Conservation (phyloP, 768 basidiomycete genomes). For the Lactarius sp. region DNA sequence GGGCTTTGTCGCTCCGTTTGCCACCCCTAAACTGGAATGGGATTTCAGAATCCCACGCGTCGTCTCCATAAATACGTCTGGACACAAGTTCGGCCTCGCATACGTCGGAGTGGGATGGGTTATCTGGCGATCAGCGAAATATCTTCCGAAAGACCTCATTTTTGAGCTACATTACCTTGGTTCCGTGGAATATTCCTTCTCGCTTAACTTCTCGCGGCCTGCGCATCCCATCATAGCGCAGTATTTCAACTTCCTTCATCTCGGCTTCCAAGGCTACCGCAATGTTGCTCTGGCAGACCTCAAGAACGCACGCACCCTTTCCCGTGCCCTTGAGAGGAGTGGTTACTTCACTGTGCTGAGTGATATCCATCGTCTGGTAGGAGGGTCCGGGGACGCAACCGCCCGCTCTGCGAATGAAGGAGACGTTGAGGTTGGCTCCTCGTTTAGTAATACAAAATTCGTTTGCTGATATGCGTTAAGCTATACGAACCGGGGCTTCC, state of each 20-base stretch:
- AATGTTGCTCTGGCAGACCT: constrained; percentile 44
- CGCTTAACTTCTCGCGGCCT: constrained; percentile 56
- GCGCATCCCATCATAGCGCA: constrained; percentile 58
- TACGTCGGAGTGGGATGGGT: constrained; percentile 63
- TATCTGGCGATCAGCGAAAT: constrained; percentile 52
- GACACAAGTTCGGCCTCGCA: constrained; percentile 57
- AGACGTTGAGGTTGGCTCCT: constrained; percentile 48
- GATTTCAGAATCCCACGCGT: constrained; percentile 58
- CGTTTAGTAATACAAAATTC: not conserved
- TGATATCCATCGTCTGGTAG: constrained; percentile 47
- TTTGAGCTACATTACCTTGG: constrained; percentile 54
- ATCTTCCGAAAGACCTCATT: constrained; percentile 64
- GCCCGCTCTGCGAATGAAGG: constrained; percentile 41
- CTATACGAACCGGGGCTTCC: constrained; percentile 48
- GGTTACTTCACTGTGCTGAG: constrained; percentile 50
- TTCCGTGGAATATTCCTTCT: constrained; percentile 70
- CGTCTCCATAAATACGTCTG: constrained; percentile 52
- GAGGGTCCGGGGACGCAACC: too few species aligned
- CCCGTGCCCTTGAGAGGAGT: constrained; percentile 54
- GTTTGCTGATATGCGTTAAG: constrained; percentile 26
- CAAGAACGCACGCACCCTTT: constrained; percentile 60
- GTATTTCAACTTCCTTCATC: constrained; percentile 60
- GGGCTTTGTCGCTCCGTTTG: constrained; percentile 61
- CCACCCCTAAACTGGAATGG: constrained; percentile 48
- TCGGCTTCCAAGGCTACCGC: constrained; percentile 53